Conservation (phyloP, 257 asterid genomes). For the Solanum arcanum region DNA sequence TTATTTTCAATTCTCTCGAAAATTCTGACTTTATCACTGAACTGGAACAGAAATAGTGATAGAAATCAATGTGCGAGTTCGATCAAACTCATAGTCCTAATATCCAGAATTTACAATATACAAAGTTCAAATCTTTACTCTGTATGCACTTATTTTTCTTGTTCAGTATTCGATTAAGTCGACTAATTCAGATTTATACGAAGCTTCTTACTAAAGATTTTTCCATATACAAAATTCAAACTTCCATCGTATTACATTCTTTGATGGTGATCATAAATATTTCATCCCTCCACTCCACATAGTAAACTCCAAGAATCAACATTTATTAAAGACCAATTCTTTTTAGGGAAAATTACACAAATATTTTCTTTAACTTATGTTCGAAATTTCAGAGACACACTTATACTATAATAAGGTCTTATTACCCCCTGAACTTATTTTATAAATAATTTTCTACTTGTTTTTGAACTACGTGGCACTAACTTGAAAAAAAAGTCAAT, state of each 20-base stretch:
- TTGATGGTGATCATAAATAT: not conserved
- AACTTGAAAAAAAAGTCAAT: fast-evolving
- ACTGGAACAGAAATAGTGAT: too few relatives aligned
- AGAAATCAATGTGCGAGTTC: not conserved
- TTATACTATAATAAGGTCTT: too few relatives aligned
- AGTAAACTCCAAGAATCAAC: not conserved
- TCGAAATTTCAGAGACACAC: fast-evolving
- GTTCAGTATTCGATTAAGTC: too few relatives aligned
- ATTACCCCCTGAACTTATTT: too few relatives aligned
- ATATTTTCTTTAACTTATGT: fast-evolving
- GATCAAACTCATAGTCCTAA: not conserved
- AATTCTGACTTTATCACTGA: not conserved
- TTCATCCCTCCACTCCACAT: not conserved
- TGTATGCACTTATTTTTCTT: not conserved
- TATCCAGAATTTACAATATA: not conserved
- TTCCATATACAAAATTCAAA: too few relatives aligned
- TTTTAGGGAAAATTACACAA: too few relatives aligned
- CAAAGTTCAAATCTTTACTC: not conserved
- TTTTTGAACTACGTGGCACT: too few relatives aligned
- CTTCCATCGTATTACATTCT: not conserved
- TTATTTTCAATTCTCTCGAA: not conserved
- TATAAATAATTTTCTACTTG: too few relatives aligned
- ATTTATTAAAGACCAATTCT: not conserved
- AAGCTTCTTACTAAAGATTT: too few relatives aligned
- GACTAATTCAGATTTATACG: not conserved